Percentiles rank a stretch among this genome's conserved stretches.
Conservation (phyloP, 169 alveolate genomes). For the Eimeria brunetti region DNA sequence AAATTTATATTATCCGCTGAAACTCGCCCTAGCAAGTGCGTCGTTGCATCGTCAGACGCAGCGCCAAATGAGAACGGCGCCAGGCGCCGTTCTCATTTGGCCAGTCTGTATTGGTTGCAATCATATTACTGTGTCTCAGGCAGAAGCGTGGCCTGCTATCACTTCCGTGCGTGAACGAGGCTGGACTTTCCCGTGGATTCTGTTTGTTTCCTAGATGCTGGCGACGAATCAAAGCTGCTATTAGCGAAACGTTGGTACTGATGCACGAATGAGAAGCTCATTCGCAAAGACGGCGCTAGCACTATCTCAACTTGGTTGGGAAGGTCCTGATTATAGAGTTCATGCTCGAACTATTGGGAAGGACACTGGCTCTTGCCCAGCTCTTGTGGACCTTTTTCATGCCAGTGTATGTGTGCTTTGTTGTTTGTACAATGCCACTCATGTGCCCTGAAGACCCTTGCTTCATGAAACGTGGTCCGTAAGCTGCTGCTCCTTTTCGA, state of each 20-base stretch:
- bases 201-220: not conserved
- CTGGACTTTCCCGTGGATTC: not conserved
- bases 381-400: no score
- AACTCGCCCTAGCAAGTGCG: not conserved
- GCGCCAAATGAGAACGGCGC: no score
- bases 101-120: not conserved
- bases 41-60: not conserved
- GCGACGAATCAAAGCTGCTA: not conserved
- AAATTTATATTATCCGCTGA: not conserved
- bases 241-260: not conserved
- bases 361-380: no score
- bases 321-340: not conserved
- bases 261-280: not conserved
- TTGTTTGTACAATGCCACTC: not conserved
- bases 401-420: not conserved
- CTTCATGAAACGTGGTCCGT: not conserved
- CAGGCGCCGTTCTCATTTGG: not conserved
- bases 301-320: not conserved
- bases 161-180: not conserved
- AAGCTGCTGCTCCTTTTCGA: not conserved
- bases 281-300: not conserved
- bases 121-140: not conserved
- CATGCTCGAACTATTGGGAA: no score
- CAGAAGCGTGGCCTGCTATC: not conserved
- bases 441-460: not conserved